Conservation (phyloP, 1,284 basidiomycete species). For the Tilletiaria anomala region DNA sequence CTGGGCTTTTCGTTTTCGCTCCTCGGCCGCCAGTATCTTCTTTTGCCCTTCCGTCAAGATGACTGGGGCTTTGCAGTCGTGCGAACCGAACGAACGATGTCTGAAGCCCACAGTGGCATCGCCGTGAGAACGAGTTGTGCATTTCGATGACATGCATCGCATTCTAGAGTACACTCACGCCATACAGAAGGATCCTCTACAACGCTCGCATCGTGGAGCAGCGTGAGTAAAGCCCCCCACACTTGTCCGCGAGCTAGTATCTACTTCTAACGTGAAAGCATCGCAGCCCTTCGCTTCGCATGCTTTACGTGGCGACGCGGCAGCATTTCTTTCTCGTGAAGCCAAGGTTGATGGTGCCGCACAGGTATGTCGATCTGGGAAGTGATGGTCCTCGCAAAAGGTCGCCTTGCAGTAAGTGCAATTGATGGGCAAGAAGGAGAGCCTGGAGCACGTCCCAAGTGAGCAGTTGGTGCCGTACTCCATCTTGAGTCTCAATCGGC, state of each 20-base stretch:
- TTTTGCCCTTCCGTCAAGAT: slow-evolving; percentile 22
- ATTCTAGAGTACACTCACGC: slow-evolving; percentile 2
- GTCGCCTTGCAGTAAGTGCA: slow-evolving; percentile 15
- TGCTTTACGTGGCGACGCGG: no score
- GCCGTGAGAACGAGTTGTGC: background rate
- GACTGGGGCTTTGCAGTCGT: slow-evolving; percentile 17
- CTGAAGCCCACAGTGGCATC: background rate
- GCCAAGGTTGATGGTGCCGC: slow-evolving; percentile 7
- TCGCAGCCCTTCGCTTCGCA: no score
- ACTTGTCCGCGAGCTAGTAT: no score
- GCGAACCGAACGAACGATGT: slow-evolving; percentile 14
- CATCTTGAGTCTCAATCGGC: no score
- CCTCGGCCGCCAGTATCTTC: slow-evolving; percentile 17
- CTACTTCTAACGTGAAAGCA: no score
- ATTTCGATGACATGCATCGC: background rate
- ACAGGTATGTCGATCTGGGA: slow-evolving; percentile 20
- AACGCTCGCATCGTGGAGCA: slow-evolving; percentile 22
- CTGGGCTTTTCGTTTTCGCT: slow-evolving; percentile 26
- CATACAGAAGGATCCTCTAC: slow-evolving; percentile 21
- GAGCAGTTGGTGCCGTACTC: slow-evolving; percentile 22
- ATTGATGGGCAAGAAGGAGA: slow-evolving; percentile 23
- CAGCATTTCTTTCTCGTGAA: no score
- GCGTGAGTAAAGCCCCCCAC: slow-evolving; percentile 17
- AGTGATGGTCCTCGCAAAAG: slow-evolving; percentile 24
- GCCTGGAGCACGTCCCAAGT: slow-evolving; percentile 11